phyloP scores from a whole-genome alignment of 257 asterid species.

The Primulina tabacum region DNA sequence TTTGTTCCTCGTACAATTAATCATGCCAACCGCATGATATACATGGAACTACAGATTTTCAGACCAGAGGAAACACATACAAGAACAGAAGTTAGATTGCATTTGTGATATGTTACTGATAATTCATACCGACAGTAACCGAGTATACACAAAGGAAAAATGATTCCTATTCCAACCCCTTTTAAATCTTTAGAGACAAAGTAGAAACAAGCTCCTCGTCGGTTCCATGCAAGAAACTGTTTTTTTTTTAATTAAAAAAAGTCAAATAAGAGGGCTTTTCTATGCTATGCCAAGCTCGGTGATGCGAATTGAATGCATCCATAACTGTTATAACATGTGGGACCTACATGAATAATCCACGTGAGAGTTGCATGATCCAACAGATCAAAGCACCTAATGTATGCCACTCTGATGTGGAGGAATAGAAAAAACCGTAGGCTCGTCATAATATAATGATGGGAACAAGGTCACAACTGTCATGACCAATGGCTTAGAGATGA shows the following conservation, averaged over 20 bases:
- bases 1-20: background rate
- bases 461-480: background rate
- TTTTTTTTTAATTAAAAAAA: too few relatives aligned
- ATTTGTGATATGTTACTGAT: background rate
- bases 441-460: background rate
- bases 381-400: background rate
- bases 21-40: background rate
- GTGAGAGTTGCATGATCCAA: background rate
- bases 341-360: background rate
- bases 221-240: too few relatives aligned
- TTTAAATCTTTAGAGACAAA: too few relatives aligned
- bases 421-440: background rate
- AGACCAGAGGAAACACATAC: background rate
- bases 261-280: background rate
- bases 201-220: too few relatives aligned
- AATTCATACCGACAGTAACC: background rate
- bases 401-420: too few relatives aligned
- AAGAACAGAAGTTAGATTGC: too few relatives aligned
- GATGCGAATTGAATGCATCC: background rate
- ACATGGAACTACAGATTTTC: background rate
- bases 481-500: background rate
- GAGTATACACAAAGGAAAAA: background rate
- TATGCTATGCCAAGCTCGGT: background rate
- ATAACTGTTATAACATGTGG: background rate
- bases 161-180: too few relatives aligned